Conservation (phyloP, 2,329 filamentous ascomycete species). For the Didymella segeticola region DNA sequence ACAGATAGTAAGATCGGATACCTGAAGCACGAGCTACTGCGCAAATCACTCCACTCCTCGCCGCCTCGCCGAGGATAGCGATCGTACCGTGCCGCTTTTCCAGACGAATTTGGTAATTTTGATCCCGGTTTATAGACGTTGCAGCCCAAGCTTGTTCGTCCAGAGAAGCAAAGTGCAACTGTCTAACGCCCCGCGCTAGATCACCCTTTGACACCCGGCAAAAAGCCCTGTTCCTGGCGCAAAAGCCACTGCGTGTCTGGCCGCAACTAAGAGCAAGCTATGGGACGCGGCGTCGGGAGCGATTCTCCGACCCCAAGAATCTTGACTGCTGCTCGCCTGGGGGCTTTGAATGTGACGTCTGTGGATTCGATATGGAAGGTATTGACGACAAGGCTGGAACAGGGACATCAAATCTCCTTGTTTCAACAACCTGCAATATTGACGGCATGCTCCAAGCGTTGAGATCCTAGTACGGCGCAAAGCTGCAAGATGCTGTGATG, state of each 20-base stretch:
- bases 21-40: conserved; percentile 1
- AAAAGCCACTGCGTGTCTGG: conserved; percentile 10
- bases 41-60: background rate
- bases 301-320: background rate
- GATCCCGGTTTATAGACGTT: background rate
- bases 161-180: background rate
- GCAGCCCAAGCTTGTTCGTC: conserved; percentile 5
- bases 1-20: background rate
- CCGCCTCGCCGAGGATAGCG: background rate
- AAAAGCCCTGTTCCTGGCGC: conserved; percentile 13
- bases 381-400: conserved; percentile 1
- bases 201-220: background rate
- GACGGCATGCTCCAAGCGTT: background rate
- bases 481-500: conserved; percentile 5
- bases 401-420: background rate
- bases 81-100: background rate
- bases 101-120: conserved; percentile 5
- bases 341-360: background rate
- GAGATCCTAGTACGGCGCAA: background rate
- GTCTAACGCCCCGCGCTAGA: background rate
- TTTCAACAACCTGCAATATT: background rate
- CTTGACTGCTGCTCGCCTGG: background rate
- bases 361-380: background rate
- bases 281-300: conserved; percentile 3
- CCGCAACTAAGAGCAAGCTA: conserved; percentile 9